A percentile compares a stretch with the other conserved stretches of the same genome.
phyloP scores from a whole-genome alignment of 768 basidiomycete species.

The Boletus edulis region DNA sequence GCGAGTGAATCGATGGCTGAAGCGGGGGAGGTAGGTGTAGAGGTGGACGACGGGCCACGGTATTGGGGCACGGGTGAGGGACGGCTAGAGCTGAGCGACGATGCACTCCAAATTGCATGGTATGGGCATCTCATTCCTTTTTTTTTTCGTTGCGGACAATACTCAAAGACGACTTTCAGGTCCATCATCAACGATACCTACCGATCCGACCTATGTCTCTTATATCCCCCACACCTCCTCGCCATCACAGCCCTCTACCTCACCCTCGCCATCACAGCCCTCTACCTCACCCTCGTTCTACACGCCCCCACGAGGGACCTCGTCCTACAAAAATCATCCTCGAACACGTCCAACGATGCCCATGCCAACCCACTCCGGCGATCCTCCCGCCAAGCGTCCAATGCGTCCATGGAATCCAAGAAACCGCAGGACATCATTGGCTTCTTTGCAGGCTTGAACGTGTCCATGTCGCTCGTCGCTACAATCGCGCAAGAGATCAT shows the following conservation, averaged over 20 bases:
- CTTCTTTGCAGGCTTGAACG: constrained; percentile 84
- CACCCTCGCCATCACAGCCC: too few species aligned
- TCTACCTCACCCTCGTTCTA: constrained; percentile 78
- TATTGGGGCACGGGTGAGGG: constrained; percentile 85
- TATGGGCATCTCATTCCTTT: constrained; percentile 33
- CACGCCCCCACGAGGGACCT: constrained; percentile 55
- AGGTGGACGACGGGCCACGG: constrained; percentile 54
- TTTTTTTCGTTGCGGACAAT: background rate
- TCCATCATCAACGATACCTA: constrained; percentile 97
- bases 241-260: constrained; percentile 90
- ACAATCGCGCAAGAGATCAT: constrained; percentile 91
- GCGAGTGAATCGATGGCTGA: constrained; percentile 48
- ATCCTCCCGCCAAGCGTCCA: constrained; percentile 49
- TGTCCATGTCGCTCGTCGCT: constrained; percentile 77
- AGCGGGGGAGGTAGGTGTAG: constrained; percentile 50
- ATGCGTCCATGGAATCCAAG: constrained; percentile 28
- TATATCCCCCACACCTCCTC: constrained; percentile 93
- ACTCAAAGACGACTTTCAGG: constrained; percentile 43
- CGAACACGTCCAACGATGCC: constrained; percentile 15
- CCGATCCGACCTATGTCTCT: constrained; percentile 87
- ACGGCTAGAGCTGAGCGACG: constrained; percentile 70
- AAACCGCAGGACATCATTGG: constrained; percentile 66
- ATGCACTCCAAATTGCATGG: constrained; percentile 91
- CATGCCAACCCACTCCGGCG: constrained; percentile 46
- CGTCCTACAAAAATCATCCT: constrained; percentile 39